Conservation (phyloP, 306 rosid genomes). For the Medicago ruthenica region DNA sequence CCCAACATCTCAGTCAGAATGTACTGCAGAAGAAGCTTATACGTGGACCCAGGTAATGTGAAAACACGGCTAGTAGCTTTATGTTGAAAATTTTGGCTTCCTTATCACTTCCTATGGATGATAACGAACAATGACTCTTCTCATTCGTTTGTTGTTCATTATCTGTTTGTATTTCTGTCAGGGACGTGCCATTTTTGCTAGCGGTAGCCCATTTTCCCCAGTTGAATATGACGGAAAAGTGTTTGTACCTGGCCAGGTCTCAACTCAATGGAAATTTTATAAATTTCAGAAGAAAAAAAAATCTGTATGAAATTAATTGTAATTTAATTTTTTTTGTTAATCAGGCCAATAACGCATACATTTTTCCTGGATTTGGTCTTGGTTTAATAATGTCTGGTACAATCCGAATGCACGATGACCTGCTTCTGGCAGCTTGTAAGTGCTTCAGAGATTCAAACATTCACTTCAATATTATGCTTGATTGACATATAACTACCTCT, state of each 20-base stretch:
- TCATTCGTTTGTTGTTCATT: conserved; percentile 14
- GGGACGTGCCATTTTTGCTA: conserved; percentile 88
- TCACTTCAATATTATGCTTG: conserved; percentile 11
- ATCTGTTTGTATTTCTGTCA: conserved; percentile 37
- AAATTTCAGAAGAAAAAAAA: background rate
- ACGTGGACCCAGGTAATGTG: conserved; percentile 51
- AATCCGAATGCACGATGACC: conserved; percentile 83
- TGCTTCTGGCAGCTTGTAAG: conserved; percentile 99
- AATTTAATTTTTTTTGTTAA: conserved; percentile 40
- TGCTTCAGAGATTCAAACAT: conserved; percentile 35
- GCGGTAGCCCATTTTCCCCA: conserved; percentile 90
- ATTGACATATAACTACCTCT: background rate
- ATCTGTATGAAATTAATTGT: background rate
- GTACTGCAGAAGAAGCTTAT: conserved; percentile 64
- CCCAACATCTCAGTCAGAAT: conserved; percentile 60
- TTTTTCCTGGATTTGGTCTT: conserved; percentile 93
- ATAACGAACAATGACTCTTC: background rate
- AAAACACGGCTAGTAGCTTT: conserved; percentile 12
- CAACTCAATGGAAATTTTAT: conserved; percentile 3
- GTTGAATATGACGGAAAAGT: conserved; percentile 83
- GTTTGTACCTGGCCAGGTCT: conserved; percentile 88
- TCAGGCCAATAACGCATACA: conserved; percentile 94
- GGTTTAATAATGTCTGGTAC: conserved; percentile 92
- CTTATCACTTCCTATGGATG: background rate
- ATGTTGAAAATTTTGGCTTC: background rate